Evolutionary conservation across 2,329 filamentous ascomycete species (phyloP), one percentile per base, ranked within the genome.

Genomic region (Aspergillus texensis): DNA sequence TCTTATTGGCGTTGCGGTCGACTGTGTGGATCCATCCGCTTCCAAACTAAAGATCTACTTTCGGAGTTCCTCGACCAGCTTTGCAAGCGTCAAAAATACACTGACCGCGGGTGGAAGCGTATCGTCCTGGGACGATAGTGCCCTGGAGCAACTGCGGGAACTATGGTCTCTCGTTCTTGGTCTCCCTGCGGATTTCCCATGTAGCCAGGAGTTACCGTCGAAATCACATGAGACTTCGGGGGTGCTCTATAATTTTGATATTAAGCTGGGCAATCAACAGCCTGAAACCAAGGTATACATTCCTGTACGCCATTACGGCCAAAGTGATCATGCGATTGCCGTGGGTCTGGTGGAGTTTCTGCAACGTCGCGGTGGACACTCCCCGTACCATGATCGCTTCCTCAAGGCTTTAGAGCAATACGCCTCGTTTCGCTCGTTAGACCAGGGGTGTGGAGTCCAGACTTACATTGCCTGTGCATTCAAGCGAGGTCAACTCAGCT

Each of bases 221-320:
- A 52, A 21, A 19, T 21, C 19, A 8, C 34, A 62, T 36, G 28
- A 41, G 43, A 58, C 60, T 8, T 36, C 60, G 21, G 60, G 60
- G 4, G 32, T 57, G 16, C 45, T 62, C n/a, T 62, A 30, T 34
- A 62, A 62, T 34, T 58, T 62, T n/a, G 54, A 57, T 26, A 46
- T 62, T 16, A 36, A 41, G 26, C 34, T 34, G 21, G 54, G 60
- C 2, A 57, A 62, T 21, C 45, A 19, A 26, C 39, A 58, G 12
- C 60, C 60, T 6, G 60, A 62, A 21, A 36, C 60, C 14, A 58
- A 62, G 34, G 54, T 62, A 45, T 62, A 62, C 45, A 48, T 62
- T 48, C 60, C 60, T 8, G 60, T 62, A 12, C 53, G 54, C 19
- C 60, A 62, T 36, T 62, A 62, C 60, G 55, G 43, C 4, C 11